A percentile compares a stretch with the other conserved stretches of the same genome.
Conservation (phyloP, 1,139 yeast species). For the Kluyveromyces sp. region DNA sequence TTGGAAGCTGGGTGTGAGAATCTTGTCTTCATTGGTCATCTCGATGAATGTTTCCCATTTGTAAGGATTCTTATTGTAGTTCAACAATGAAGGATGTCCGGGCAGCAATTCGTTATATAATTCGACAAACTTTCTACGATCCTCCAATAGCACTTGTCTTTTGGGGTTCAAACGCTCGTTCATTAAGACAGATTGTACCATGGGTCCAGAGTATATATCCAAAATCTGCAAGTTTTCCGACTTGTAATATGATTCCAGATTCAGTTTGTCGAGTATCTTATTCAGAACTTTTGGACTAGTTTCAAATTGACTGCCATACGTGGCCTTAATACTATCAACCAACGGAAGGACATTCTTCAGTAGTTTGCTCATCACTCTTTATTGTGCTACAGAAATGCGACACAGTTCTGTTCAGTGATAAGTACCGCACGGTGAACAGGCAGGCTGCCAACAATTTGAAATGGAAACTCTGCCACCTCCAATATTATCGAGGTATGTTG, state of each 20-base stretch:
- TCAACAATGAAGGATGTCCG: constrained; percentile 18
- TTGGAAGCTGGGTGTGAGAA: constrained; percentile 38
- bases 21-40: constrained; percentile 39
- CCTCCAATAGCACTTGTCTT: constrained; percentile 54
- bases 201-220: constrained; percentile 58
- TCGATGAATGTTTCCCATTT: constrained; percentile 54
- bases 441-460: no score
- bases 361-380: background rate
- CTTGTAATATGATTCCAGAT: constrained; percentile 36
- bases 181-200: constrained; percentile 44
- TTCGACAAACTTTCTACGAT: constrained; percentile 25
- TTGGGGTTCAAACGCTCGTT: constrained; percentile 52
- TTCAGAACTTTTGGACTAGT: constrained; percentile 17
- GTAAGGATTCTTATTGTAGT: constrained; percentile 42
- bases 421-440: no score
- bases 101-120: background rate
- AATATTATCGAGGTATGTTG: background rate
- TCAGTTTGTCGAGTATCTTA: constrained; percentile 30
- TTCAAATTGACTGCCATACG: constrained; percentile 7
- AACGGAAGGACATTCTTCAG: background rate
- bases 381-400: background rate
- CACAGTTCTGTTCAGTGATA: background rate
- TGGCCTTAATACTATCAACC: constrained; percentile 1
- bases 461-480: no score
- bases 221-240: constrained; percentile 46